These are phyloP conservation scores for Mucuna pruriens DNA, from an alignment of 306 rosid species.

Conservation along the genomic window DNA sequence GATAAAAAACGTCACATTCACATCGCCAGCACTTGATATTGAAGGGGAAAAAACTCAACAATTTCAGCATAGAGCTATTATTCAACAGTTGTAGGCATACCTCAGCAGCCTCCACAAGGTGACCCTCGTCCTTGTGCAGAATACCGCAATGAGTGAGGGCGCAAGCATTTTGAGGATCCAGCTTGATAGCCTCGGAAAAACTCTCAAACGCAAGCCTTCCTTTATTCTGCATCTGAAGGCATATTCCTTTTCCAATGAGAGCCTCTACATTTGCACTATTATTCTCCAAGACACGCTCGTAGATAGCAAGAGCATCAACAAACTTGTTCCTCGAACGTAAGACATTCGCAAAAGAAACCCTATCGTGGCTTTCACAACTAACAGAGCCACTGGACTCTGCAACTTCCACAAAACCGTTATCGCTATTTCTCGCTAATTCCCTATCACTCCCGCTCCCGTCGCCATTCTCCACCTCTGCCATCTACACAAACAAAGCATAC, in stretches of 20 bases:
- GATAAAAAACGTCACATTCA: background rate
- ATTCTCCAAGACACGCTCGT: slow-evolving; percentile 65
- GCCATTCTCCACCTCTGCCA: slow-evolving; percentile 65
- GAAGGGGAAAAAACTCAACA: background rate
- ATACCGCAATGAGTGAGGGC: slow-evolving; percentile 87
- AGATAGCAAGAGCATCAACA: slow-evolving; percentile 72
- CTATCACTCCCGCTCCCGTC: slow-evolving; percentile 53
- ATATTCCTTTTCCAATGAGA: slow-evolving; percentile 83
- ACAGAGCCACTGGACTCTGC: slow-evolving; percentile 41
- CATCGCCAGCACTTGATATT: background rate
- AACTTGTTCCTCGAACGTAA: slow-evolving; percentile 87
- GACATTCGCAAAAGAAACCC: slow-evolving; percentile 67
- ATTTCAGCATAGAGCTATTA: background rate
- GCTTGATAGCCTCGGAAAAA: slow-evolving; percentile 70
- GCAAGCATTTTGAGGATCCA: slow-evolving; percentile 76
- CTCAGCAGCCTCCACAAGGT: slow-evolving; percentile 91
- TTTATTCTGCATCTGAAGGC: slow-evolving; percentile 86
- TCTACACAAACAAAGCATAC: slow-evolving; percentile 16
- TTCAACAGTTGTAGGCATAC: slow-evolving; percentile 42
- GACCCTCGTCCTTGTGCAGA: slow-evolving; percentile 84
- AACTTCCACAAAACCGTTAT: slow-evolving; percentile 68
- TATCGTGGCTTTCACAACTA: slow-evolving; percentile 60
- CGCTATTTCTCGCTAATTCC: slow-evolving; percentile 38
- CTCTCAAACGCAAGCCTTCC: slow-evolving; percentile 73
- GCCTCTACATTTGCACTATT: slow-evolving; percentile 73